Evolutionary conservation across 208 protist genomes (phyloP).

Genomic region (Acanthamoeba sp.): DNA sequence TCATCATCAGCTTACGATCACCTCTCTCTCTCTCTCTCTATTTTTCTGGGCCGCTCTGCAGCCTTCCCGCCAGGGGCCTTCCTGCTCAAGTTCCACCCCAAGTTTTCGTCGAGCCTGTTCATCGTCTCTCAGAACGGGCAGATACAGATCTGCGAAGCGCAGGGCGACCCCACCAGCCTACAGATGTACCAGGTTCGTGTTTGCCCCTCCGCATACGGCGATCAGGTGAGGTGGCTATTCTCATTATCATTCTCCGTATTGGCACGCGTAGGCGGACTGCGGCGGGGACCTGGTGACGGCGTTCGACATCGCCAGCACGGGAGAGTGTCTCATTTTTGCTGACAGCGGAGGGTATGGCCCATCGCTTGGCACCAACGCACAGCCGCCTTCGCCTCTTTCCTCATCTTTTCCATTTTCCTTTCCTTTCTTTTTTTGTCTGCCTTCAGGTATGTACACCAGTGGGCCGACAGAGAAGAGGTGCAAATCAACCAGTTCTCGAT

Average conservation of each 20-base stretch:
- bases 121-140: constrained; percentile 76
- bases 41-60: neutral
- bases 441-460: constrained; percentile 78
- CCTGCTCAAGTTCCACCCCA: constrained; percentile 82
- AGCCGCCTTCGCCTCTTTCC: neutral
- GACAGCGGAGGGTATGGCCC: constrained; percentile 69
- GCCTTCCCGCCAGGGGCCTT: constrained; percentile 69
- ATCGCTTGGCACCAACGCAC: too few species aligned
- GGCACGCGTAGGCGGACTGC: constrained; percentile 61
- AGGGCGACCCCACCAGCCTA: constrained; percentile 59
- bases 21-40: neutral
- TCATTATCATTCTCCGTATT: neutral
- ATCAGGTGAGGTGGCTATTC: too few species aligned
- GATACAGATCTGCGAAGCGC: constrained; percentile 77
- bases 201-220: neutral
- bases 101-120: constrained; percentile 75
- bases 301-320: constrained; percentile 79
- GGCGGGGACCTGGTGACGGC: constrained; percentile 41
- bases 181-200: constrained; percentile 64
- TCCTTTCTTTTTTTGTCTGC: too few species aligned
- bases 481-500: constrained; percentile 67
- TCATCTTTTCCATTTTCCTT: too few species aligned
- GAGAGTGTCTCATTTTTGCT: constrained; percentile 82
- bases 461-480: constrained; percentile 77
- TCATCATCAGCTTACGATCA: neutral